Conservation (phyloP, 768 basidiomycete genomes). For the Tylopilus sp. region DNA sequence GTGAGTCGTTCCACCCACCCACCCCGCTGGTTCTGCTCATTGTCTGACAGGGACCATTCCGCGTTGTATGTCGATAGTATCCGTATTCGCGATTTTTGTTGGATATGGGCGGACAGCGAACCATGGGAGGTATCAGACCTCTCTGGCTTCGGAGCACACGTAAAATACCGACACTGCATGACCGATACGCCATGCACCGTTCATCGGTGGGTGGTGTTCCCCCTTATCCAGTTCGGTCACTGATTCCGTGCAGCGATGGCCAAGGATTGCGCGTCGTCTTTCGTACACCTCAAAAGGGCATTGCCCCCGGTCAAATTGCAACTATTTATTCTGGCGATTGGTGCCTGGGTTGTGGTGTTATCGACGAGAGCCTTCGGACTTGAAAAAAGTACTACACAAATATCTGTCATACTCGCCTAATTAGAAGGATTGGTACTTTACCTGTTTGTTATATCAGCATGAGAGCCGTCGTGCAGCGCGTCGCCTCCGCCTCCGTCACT, state of each 20-base stretch:
- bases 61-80: slow-evolving; percentile 44
- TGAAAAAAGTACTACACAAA: background rate
- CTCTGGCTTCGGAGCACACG: slow-evolving; percentile 44
- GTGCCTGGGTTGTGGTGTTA: slow-evolving; percentile 84
- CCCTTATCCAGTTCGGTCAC: background rate
- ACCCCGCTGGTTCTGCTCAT: background rate
- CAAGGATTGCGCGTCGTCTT: slow-evolving; percentile 44
- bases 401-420: background rate
- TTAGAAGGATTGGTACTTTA: background rate
- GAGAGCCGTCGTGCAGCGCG: slow-evolving; percentile 85
- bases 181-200: slow-evolving; percentile 49
- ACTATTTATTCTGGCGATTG: slow-evolving; percentile 69
- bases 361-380: slow-evolving; percentile 33
- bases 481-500: slow-evolving; percentile 78
- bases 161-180: slow-evolving; percentile 76
- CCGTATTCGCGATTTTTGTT: slow-evolving; percentile 51
- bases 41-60: slow-evolving; percentile 51
- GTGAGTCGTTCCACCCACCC: slow-evolving; percentile 37
- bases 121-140: slow-evolving; percentile 43
- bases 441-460: slow-evolving; percentile 35
- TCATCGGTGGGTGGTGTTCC: slow-evolving; percentile 37
- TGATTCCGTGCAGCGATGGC: slow-evolving; percentile 18
- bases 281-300: slow-evolving; percentile 57
- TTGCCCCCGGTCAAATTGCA: slow-evolving; percentile 79
- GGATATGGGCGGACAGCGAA: slow-evolving; percentile 71